A percentile compares a stretch with the other conserved stretches of the same genome.
phyloP scores from a whole-genome alignment of 2,329 filamentous ascomycete genomes.

The Monosporascus sp. region DNA sequence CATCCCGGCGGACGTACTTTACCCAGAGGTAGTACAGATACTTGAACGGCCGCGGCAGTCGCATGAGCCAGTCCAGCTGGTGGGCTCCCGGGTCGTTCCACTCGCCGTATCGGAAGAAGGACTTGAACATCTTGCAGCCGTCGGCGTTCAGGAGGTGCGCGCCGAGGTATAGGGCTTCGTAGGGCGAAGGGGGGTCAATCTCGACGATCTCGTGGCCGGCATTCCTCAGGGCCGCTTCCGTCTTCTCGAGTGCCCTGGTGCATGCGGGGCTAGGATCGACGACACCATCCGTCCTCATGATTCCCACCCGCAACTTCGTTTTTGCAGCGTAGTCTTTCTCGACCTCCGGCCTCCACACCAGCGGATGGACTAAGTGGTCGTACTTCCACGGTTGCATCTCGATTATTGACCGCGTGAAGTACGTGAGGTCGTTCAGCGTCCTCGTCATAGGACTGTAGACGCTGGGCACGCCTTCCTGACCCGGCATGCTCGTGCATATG shows the following conservation, averaged over 20 bases:
- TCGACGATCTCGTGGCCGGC: constrained; percentile 72
- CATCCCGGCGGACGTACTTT: constrained; percentile 73
- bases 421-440: constrained; percentile 74
- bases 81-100: constrained; percentile 72
- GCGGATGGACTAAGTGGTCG: constrained; percentile 77
- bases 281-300: constrained; percentile 75
- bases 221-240: constrained; percentile 60
- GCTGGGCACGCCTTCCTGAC: constrained; percentile 82
- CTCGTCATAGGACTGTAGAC: constrained; percentile 92
- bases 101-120: constrained; percentile 71
- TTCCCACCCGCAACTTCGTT: constrained; percentile 63
- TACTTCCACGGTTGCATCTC: constrained; percentile 84
- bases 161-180: constrained; percentile 70
- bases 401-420: constrained; percentile 76
- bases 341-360: constrained; percentile 66
- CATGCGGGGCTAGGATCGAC: constrained; percentile 86
- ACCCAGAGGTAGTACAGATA: constrained; percentile 87
- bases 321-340: constrained; percentile 55
- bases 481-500: constrained; percentile 81
- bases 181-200: constrained; percentile 60
- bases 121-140: constrained; percentile 73
- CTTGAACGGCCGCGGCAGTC: constrained; percentile 66
- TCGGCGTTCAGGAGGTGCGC: constrained; percentile 80
- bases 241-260: constrained; percentile 65
- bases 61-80: constrained; percentile 70